These are phyloP conservation scores for Bjerkandera adusta DNA, from an alignment of 1,284 basidiomycete species.

Conservation along the genomic window DNA sequence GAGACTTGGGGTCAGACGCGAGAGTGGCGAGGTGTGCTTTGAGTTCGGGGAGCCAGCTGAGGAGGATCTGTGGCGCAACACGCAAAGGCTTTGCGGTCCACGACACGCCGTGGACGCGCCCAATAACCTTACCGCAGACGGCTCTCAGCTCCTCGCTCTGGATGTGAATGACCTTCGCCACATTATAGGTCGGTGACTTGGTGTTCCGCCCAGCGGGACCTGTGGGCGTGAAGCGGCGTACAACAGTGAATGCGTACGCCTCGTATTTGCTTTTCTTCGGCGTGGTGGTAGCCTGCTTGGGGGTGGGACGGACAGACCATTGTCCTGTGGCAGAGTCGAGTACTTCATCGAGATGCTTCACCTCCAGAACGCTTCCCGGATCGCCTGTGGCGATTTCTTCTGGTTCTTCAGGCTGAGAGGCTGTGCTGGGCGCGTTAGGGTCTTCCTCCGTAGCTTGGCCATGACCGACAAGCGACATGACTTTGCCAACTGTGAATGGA, in stretches of 20 bases:
- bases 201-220: slow-evolving; percentile 10
- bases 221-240: slow-evolving; percentile 28
- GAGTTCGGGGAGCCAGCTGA: slow-evolving; percentile 49
- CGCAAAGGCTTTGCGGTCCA: slow-evolving; percentile 56
- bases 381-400: slow-evolving; percentile 24
- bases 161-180: slow-evolving; percentile 38
- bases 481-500: no score
- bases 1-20: slow-evolving; percentile 31
- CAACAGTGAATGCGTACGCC: slow-evolving; percentile 29
- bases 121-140: slow-evolving; percentile 52
- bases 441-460: slow-evolving; percentile 11
- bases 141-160: slow-evolving; percentile 55
- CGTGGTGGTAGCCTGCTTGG: slow-evolving; percentile 11
- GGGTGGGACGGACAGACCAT: slow-evolving; percentile 27
- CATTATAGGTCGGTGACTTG: slow-evolving; percentile 23
- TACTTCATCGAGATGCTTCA: slow-evolving; percentile 28
- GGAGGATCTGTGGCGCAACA: slow-evolving; percentile 54
- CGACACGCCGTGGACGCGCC: slow-evolving; percentile 52
- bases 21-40: slow-evolving; percentile 40
- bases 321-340: slow-evolving; percentile 26
- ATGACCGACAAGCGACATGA: not conserved
- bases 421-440: not conserved
- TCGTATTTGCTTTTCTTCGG: slow-evolving; percentile 25
- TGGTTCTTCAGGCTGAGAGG: slow-evolving; percentile 5
- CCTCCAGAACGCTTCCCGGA: slow-evolving; percentile 26